A percentile compares a stretch with the other conserved stretches of the same genome.
phyloP scores from a whole-genome alignment of 176 grass and related monocot genomes.

The Carex pumila region DNA sequence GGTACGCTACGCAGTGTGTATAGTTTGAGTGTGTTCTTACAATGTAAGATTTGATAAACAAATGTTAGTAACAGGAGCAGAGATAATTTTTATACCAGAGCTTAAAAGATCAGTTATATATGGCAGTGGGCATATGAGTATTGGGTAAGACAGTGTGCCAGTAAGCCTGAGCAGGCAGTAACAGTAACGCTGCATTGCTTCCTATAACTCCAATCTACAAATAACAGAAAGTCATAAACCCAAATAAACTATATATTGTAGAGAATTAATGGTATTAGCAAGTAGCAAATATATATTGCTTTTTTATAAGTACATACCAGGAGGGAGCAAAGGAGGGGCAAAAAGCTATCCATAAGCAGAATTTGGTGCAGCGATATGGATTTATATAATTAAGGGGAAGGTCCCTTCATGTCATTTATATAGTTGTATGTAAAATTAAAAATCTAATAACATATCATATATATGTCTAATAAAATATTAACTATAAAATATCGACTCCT shows the following conservation, averaged over 20 bases:
- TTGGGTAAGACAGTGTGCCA: conserved; percentile 26
- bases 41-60: background rate
- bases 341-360: conserved; percentile 11
- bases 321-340: conserved; percentile 12
- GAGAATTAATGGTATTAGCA: too few species aligned
- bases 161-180: conserved; percentile 19
- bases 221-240: background rate
- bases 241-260: background rate
- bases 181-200: conserved; percentile 4
- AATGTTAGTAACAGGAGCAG: background rate
- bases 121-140: conserved; percentile 29
- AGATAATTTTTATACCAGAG: background rate
- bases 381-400: background rate
- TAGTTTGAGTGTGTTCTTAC: background rate
- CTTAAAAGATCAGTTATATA: conserved; percentile 24
- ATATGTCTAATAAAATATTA: too few species aligned
- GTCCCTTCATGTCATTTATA: background rate
- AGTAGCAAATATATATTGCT: background rate
- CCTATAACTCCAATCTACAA: conserved; percentile 21
- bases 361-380: background rate
- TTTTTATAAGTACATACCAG: conserved; percentile 15
- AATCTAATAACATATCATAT: too few species aligned
- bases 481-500: too few species aligned
- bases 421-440: too few species aligned
- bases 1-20: background rate